Percentiles rank a stretch among this genome's conserved stretches.
Evolutionary conservation across 2,329 filamentous ascomycete species (phyloP).

Genomic region (Penicillium sp.): DNA sequence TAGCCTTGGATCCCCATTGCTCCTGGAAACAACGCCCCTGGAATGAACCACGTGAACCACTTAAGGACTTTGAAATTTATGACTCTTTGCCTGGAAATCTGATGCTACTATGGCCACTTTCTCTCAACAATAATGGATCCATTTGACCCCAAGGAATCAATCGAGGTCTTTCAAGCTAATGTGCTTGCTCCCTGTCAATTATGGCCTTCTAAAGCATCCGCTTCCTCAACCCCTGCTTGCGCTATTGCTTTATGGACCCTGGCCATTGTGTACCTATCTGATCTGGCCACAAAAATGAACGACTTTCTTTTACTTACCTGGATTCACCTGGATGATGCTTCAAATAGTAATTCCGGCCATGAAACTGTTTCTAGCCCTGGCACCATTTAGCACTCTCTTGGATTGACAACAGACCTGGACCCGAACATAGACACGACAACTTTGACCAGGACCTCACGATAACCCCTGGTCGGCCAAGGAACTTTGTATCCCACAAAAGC

Average conservation of each 20-base stretch:
- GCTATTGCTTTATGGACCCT: constrained; percentile 17
- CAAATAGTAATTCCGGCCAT: constrained; percentile 10
- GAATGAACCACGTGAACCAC: constrained; percentile 13
- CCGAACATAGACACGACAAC: background rate
- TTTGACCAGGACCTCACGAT: constrained; percentile 10
- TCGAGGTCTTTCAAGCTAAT: constrained; percentile 18
- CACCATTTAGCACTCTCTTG: background rate
- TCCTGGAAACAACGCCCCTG: constrained; percentile 6
- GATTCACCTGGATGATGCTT: constrained; percentile 10
- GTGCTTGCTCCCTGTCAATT: constrained; percentile 16
- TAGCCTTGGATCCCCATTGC: constrained; percentile 10
- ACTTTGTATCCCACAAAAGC: background rate
- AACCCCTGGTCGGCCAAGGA: constrained; percentile 7
- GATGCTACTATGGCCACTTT: constrained; percentile 11
- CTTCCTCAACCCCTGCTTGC: constrained; percentile 12
- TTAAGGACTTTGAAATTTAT: constrained; percentile 12
- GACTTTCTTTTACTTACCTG: constrained; percentile 6
- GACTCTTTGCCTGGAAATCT: constrained; percentile 13
- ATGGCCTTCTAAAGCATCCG: constrained; percentile 14
- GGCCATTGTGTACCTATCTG: constrained; percentile 7
- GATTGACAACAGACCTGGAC: constrained; percentile 11
- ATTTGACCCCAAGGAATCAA: constrained; percentile 2
- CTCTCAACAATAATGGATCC: constrained; percentile 13
- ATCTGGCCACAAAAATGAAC: constrained; percentile 5
- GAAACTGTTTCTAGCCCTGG: background rate